phyloP scores from a whole-genome alignment of 164 flowering plant species.

The Vitis cinerea region DNA sequence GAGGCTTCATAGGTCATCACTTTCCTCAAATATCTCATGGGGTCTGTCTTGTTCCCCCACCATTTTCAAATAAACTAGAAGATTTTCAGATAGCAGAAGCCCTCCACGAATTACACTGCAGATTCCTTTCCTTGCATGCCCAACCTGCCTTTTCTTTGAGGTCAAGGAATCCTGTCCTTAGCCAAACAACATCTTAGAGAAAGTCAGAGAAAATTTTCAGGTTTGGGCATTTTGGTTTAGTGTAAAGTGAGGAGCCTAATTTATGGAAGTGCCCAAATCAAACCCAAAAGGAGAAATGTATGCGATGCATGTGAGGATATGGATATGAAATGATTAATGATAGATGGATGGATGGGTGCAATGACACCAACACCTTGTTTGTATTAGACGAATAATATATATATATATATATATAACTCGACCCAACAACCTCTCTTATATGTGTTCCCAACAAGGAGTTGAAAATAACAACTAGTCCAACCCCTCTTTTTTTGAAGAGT shows the following conservation, averaged over 20 bases:
- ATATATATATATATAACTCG: neutral
- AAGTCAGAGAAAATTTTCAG: conserved; percentile 4
- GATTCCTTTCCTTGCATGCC: conserved; percentile 12
- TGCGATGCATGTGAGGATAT: too few relatives aligned
- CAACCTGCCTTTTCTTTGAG: conserved; percentile 11
- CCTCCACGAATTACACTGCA: conserved; percentile 18
- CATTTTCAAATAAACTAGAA: neutral
- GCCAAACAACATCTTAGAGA: conserved; percentile 14
- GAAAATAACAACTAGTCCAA: conserved; percentile 8
- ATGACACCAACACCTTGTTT: conserved; percentile 4
- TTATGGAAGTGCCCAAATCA: too few relatives aligned
- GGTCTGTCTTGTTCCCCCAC: conserved; percentile 4
- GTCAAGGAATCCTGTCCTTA: conserved; percentile 23
- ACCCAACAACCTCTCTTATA: conserved; percentile 16
- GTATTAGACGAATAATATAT: neutral
- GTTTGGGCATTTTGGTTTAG: neutral
- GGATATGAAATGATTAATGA: too few relatives aligned
- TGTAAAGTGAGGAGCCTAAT: too few relatives aligned
- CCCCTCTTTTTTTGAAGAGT: conserved; percentile 14
- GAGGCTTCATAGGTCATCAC: conserved; percentile 5
- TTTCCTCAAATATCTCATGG: conserved; percentile 22
- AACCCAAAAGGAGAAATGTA: too few relatives aligned
- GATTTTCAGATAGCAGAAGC: neutral
- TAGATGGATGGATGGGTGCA: too few relatives aligned
- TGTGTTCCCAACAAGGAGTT: conserved; percentile 18